Base-by-base conservation (phyloP, 2,329 filamentous ascomycete genomes). In the Exophiala spinifera region DNA sequence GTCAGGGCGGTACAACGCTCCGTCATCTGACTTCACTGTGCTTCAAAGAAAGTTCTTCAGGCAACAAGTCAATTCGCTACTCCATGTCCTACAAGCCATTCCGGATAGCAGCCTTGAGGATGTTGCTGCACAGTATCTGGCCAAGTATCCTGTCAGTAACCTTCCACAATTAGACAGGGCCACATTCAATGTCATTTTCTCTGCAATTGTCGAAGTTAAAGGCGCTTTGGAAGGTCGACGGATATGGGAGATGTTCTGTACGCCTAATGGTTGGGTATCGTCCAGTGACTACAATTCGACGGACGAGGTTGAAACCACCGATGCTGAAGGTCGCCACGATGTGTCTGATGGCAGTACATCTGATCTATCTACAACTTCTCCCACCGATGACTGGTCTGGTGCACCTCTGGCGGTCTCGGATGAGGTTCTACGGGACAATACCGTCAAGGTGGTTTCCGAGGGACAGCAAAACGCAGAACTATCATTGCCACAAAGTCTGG, bases 121-220 rank as follows among this genome's bases (percentile, higher is more conserved):
- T 17, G 36, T 57, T 14, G 57, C 57, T 17, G 34, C 23, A 17
- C 20, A 14, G 2, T 55, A 56, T 44, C 53, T 54, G 25, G 2
- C 37, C 8, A 58, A 39, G 28, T 63, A 49, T 40, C 51, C 55
- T 25, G 43, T 46, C 36, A 60, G 60, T 48, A 63, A 64, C 34
- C 45, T 49, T 11, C 39, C 55, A 21, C 40, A 46, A 23, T 49
- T 64, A 15, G 34, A 45, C 7, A 19, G 49, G 2, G 51, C 53
- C 11, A 51, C 54, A 4, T 64, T 64, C 50, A 60, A 64, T 46
- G 49, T 56, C 15, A 8, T 64, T 11, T 76, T 87, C 5, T 70
- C 75, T 40, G 80, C 78, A n/a, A 70, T 84, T 7, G 75, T 80
- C 2, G 73, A 77, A 23, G 70, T 70, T 0, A 73, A 76, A 44